These are phyloP conservation scores for Parastagonospora avenae DNA, from an alignment of 2,329 filamentous ascomycete species.

Conservation along the genomic window DNA sequence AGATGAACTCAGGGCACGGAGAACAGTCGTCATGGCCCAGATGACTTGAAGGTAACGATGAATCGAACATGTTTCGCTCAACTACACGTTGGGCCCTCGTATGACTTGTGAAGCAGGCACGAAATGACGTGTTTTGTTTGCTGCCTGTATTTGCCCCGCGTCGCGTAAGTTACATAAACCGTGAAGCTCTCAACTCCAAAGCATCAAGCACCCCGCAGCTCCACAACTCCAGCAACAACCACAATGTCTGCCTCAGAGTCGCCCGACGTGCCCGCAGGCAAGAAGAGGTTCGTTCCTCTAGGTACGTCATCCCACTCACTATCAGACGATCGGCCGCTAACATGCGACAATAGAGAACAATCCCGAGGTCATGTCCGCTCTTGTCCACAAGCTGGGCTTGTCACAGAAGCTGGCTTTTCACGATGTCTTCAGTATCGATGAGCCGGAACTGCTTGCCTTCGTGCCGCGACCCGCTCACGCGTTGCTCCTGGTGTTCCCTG, in stretches of 20 bases:
- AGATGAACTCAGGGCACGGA: no score
- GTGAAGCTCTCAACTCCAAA: neutral
- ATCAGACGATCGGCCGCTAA: constrained; percentile 10
- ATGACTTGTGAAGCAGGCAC: neutral
- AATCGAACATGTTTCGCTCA: no score
- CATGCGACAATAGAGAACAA: constrained; percentile 65
- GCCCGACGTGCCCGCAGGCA: constrained; percentile 36
- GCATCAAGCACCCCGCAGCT: constrained; percentile 13
- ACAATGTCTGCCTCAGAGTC: constrained; percentile 37
- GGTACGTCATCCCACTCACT: constrained; percentile 26
- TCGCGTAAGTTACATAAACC: constrained; percentile 2
- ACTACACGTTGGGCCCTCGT: neutral
- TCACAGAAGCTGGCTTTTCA: constrained; percentile 78
- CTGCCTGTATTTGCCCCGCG: constrained; percentile 20
- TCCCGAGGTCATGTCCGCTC: constrained; percentile 84
- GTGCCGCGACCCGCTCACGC: constrained; percentile 87
- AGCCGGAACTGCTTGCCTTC: constrained; percentile 81
- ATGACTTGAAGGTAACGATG: constrained; percentile 1
- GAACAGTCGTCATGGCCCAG: no score
- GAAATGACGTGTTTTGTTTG: constrained; percentile 16
- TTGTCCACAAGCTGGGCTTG: constrained; percentile 86
- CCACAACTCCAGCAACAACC: constrained; percentile 8
- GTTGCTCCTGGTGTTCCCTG: constrained; percentile 89
- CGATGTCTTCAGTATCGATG: constrained; percentile 90
- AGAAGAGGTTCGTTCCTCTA: constrained; percentile 47